Evolutionary conservation across 2,329 filamentous ascomycete species (phyloP).

Genomic region (Ceratocystis albifundus): DNA sequence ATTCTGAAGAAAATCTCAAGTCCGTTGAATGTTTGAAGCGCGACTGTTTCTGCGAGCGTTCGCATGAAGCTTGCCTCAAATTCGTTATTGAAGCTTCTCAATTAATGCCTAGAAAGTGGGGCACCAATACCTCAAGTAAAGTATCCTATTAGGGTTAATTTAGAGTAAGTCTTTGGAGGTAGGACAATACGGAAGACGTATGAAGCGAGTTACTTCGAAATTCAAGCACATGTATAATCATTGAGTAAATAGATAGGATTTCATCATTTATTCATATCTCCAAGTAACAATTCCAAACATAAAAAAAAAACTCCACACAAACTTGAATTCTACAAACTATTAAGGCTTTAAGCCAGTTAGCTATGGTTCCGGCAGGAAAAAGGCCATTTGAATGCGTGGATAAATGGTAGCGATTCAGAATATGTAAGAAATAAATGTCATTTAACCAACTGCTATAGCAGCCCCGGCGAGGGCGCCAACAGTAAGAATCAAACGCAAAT

Average conservation of each 20-base stretch:
- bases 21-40: not conserved
- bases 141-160: not conserved
- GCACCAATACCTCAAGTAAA: not conserved
- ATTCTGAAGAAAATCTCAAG: conserved; percentile 29
- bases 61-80: not conserved
- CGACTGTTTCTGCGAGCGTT: not conserved
- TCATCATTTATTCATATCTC: too few species aligned
- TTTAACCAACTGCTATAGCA: conserved; percentile 60
- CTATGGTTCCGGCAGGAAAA: not conserved
- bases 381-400: not conserved
- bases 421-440: conserved; percentile 99
- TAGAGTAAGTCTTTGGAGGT: not conserved
- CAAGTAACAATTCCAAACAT: too few species aligned
- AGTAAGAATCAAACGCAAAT: conserved; percentile 95
- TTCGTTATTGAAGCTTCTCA: not conserved
- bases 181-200: not conserved
- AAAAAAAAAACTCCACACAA: not conserved
- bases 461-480: conserved; percentile 85
- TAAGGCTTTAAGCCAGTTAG: not conserved
- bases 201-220: too few species aligned
- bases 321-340: not conserved
- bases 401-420: conserved; percentile 56
- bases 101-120: not conserved
- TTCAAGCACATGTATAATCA: too few species aligned
- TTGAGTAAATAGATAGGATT: too few species aligned